Conservation (phyloP, 257 asterid genomes). For the Nicotiana undulata region DNA sequence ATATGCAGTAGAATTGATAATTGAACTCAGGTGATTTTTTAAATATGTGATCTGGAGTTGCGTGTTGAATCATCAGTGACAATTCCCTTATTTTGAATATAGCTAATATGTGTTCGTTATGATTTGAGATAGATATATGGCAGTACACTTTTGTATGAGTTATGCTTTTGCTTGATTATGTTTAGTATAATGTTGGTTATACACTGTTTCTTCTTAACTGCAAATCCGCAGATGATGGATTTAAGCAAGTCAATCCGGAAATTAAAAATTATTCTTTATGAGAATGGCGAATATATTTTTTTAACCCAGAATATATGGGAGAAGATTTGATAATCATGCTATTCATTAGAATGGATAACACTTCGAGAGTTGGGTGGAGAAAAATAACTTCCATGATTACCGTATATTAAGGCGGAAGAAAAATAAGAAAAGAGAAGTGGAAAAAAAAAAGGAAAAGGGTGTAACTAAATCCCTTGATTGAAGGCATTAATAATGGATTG, state of each 20-base stretch:
- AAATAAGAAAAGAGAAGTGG: no score
- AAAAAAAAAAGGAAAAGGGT: no score
- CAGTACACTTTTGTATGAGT: neutral
- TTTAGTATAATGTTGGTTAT: neutral
- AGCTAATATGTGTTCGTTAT: neutral
- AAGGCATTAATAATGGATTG: no score
- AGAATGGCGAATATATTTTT: conserved; percentile 82
- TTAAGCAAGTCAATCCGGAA: conserved; percentile 67
- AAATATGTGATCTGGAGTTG: neutral
- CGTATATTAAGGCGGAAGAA: no score
- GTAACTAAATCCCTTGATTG: no score
- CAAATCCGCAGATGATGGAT: conserved; percentile 52
- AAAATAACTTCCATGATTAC: no score
- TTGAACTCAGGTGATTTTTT: no score
- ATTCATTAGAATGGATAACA: no score
- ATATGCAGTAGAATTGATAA: no score
- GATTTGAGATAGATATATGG: neutral
- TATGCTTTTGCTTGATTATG: neutral
- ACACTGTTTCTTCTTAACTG: neutral
- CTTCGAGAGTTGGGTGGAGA: no score
- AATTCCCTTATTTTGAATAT: neutral
- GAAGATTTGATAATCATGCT: no score
- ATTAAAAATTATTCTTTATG: conserved; percentile 62
- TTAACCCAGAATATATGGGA: no score
- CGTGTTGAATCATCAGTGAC: neutral